Evolutionary conservation across 2,329 filamentous ascomycete species (phyloP).

Genomic region (Penicillium brasilianum): DNA sequence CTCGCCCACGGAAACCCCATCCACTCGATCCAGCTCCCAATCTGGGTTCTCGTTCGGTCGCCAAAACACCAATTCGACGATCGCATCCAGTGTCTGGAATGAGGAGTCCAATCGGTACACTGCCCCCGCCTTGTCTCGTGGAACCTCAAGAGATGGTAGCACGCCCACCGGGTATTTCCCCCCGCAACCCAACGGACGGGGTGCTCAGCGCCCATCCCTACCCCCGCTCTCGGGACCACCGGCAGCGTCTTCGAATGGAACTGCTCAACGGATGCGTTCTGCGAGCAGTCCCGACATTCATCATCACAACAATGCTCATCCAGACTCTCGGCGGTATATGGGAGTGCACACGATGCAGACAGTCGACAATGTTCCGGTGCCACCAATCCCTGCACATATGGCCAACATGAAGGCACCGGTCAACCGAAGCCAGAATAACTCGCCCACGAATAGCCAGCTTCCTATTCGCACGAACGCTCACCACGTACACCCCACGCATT

Average conservation of each 20-base stretch:
- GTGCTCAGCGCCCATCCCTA: constrained; percentile 73
- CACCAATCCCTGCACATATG: constrained; percentile 75
- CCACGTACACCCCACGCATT: constrained; percentile 48
- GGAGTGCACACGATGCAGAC: constrained; percentile 62
- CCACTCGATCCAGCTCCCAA: constrained; percentile 58
- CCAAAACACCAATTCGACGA: constrained; percentile 68
- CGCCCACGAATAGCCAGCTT: constrained; percentile 70
- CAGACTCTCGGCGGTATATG: constrained; percentile 53
- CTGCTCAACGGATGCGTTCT: constrained; percentile 76
- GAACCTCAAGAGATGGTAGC: constrained; percentile 76
- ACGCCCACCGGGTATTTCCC: constrained; percentile 67
- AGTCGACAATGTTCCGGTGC: constrained; percentile 68
- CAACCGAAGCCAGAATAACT: constrained; percentile 79
- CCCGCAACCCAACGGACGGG: constrained; percentile 64
- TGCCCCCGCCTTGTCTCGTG: constrained; percentile 82
- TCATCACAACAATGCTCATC: constrained; percentile 59
- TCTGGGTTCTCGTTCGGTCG: constrained; percentile 80
- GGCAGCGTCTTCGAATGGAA: constrained; percentile 54
- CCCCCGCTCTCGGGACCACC: constrained; percentile 67
- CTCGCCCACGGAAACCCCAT: constrained; percentile 77
- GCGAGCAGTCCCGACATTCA: constrained; percentile 97
- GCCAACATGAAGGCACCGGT: constrained; percentile 65
- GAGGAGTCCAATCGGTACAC: constrained; percentile 83
- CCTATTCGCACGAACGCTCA: constrained; percentile 64
- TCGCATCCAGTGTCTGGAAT: constrained; percentile 58